Evolutionary conservation across 1,284 basidiomycete species (phyloP).

Genomic region (Neotropicomus parvogracilis): DNA sequence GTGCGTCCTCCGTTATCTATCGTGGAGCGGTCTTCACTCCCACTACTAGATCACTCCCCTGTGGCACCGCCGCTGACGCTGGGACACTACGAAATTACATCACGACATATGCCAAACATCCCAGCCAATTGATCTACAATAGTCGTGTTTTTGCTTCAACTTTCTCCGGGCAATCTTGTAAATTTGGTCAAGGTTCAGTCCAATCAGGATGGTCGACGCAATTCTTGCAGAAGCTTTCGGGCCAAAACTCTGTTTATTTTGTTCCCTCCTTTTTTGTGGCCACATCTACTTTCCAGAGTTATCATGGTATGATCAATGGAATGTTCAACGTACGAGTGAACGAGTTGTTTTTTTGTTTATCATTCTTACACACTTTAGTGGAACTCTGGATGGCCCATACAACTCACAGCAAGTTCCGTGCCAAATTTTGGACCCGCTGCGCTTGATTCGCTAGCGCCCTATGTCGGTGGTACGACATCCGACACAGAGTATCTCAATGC

Average conservation of each 20-base stretch:
- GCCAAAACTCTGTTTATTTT: constrained; percentile 52
- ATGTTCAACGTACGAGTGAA: constrained; percentile 50
- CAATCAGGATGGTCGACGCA: constrained; percentile 56
- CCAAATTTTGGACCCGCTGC: constrained; percentile 20
- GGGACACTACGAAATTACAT: constrained; percentile 58
- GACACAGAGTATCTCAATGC: constrained; percentile 46
- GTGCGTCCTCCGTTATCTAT: constrained; percentile 34
- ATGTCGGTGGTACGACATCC: constrained; percentile 45
- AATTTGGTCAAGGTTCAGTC: constrained; percentile 57
- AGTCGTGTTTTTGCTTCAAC: constrained; percentile 68
- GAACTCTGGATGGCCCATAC: constrained; percentile 65
- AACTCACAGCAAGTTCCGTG: constrained; percentile 47
- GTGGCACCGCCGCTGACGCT: constrained; percentile 51
- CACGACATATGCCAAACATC: constrained; percentile 51
- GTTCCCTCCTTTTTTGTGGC: constrained; percentile 66
- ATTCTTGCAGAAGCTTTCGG: constrained; percentile 49
- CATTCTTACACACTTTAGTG: constrained; percentile 38
- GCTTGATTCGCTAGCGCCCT: constrained; percentile 39
- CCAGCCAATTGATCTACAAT: constrained; percentile 62
- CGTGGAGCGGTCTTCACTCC: constrained; percentile 3
- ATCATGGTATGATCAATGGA: constrained; percentile 52
- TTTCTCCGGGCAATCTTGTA: constrained; percentile 75
- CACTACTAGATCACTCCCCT: constrained; percentile 49
- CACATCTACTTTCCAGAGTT: constrained; percentile 48
- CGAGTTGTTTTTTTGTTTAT: background rate